phyloP scores from a whole-genome alignment of 345 rosid species.

The Eutrema yunnanense region DNA sequence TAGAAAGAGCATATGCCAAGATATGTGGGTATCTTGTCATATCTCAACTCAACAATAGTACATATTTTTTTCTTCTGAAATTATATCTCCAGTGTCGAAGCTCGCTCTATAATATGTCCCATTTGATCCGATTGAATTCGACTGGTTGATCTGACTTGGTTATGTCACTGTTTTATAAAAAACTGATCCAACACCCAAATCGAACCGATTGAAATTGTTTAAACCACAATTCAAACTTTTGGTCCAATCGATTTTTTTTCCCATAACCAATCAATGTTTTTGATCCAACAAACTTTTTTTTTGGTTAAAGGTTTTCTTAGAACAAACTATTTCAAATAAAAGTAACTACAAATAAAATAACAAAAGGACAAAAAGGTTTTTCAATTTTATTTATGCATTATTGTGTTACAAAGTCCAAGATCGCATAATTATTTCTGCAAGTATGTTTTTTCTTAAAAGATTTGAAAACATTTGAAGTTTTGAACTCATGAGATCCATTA shows the following conservation, averaged over 20 bases:
- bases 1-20: background rate
- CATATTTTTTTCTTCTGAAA: background rate
- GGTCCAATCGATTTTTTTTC: background rate
- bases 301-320: no score
- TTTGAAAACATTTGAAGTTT: no score
- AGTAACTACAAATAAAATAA: background rate
- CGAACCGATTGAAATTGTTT: background rate
- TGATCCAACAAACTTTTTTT: background rate
- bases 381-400: background rate
- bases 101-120: background rate
- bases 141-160: constrained; percentile 10
- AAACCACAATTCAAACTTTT: background rate
- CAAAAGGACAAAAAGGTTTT: background rate
- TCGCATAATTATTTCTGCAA: background rate
- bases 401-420: background rate
- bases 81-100: background rate
- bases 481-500: no score
- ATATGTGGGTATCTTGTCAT: background rate
- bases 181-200: background rate
- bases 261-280: no score
- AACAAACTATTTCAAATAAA: no score
- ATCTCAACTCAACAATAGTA: background rate
- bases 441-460: background rate
- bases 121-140: background rate
- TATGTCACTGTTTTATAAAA: background rate